phyloP scores from a whole-genome alignment of 192 early-diverging fungal species.

The Paraglomus occultum region DNA sequence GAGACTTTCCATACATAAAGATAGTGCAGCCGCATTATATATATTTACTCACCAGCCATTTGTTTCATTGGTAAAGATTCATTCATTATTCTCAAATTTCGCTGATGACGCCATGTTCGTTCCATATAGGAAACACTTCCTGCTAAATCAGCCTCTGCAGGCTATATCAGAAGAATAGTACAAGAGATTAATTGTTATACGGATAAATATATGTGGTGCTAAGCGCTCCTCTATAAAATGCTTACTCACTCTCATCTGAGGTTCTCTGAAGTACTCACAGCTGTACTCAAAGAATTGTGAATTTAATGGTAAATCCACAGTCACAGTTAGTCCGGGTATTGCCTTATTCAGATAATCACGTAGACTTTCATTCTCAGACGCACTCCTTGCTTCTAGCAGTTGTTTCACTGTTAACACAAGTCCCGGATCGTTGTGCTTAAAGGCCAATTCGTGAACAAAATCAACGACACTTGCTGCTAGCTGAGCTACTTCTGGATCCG shows the following conservation, averaged over 20 bases:
- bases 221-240: background rate
- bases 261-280: constrained; percentile 84
- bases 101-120: constrained; percentile 65
- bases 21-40: constrained; percentile 10
- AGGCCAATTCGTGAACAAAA: constrained; percentile 52
- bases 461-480: constrained; percentile 76
- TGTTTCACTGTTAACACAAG: constrained; percentile 30
- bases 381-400: background rate
- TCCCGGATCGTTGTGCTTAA: constrained; percentile 29
- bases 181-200: background rate
- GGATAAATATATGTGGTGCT: background rate
- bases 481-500: constrained; percentile 72
- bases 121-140: constrained; percentile 76
- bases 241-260: constrained; percentile 66
- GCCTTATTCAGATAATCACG: constrained; percentile 5
- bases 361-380: no score
- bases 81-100: constrained; percentile 63
- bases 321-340: constrained; percentile 34
- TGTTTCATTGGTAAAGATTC: constrained; percentile 51
- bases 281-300: constrained; percentile 81
- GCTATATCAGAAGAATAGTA: constrained; percentile 45
- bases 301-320: constrained; percentile 49
- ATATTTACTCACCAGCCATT: constrained; percentile 45
- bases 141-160: constrained; percentile 75
- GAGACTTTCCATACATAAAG: no score